A percentile compares a stretch with the other conserved stretches of the same genome.
Conservation (phyloP, 2,329 filamentous ascomycete genomes). For the Lachnellula willkommii region DNA sequence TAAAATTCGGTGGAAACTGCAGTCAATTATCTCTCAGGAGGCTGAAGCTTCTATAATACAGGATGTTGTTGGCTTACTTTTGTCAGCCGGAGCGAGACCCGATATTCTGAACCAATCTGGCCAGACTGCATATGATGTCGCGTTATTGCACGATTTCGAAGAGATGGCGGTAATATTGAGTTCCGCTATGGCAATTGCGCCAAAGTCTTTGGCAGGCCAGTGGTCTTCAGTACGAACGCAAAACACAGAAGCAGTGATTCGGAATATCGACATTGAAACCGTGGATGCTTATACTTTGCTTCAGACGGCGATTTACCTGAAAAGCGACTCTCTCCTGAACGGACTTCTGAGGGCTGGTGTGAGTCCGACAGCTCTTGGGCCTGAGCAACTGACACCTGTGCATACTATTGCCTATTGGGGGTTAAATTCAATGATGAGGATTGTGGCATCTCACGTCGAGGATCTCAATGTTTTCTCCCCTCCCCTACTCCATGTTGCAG, state of each 20-base stretch:
- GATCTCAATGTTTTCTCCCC: conserved; percentile 5
- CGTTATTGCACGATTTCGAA: neutral
- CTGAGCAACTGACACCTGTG: neutral
- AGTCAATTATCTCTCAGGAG: neutral
- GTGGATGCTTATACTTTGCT: neutral
- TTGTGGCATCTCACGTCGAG: neutral
- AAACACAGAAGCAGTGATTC: neutral
- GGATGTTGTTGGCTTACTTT: neutral
- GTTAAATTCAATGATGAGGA: conserved; percentile 2
- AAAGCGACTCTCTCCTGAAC: neutral
- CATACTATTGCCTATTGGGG: conserved; percentile 2
- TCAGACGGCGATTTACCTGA: neutral
- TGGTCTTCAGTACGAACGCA: neutral
- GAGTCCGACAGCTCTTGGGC: neutral
- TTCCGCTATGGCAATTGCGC: neutral
- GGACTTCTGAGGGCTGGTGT: neutral
- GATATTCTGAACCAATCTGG: neutral
- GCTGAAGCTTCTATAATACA: neutral
- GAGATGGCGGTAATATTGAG: neutral
- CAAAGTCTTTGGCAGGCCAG: neutral
- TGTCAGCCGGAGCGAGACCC: neutral
- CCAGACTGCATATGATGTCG: neutral
- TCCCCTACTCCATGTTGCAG: conserved; percentile 3
- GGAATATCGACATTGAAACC: neutral
- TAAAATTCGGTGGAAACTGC: neutral